A percentile compares a stretch with the other conserved stretches of the same genome.
Evolutionary conservation across 768 basidiomycete species (phyloP).

Genomic region (Boletus reticulatus): DNA sequence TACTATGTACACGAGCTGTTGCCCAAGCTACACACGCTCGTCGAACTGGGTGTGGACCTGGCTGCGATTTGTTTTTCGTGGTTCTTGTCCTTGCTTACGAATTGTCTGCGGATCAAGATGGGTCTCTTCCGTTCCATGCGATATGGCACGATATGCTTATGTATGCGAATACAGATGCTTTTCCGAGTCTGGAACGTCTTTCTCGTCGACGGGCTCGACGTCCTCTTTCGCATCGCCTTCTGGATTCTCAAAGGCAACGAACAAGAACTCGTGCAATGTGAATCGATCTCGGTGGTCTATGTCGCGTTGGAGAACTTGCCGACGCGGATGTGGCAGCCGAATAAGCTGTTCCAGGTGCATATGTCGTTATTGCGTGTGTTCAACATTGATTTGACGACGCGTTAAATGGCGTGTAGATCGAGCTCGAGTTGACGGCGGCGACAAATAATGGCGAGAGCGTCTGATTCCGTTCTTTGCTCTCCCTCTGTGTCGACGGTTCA

Average conservation of each 20-base stretch:
- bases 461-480: slow-evolving; percentile 43
- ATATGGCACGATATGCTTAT: not conserved
- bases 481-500: slow-evolving; percentile 40
- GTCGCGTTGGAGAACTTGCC: slow-evolving; percentile 87
- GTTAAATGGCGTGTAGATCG: slow-evolving; percentile 37
- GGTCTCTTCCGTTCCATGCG: slow-evolving; percentile 8
- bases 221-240: slow-evolving; percentile 87
- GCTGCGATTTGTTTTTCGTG: slow-evolving; percentile 97
- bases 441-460: no score
- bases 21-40: slow-evolving; percentile 70
- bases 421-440: slow-evolving; percentile 52
- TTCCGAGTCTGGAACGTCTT: slow-evolving; percentile 97
- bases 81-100: slow-evolving; percentile 96
- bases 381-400: not conserved
- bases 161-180: slow-evolving; percentile 58
- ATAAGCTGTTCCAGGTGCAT: slow-evolving; percentile 80
- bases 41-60: slow-evolving; percentile 82
- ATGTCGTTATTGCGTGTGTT: not conserved
- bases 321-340: slow-evolving; percentile 91
- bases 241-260: slow-evolving; percentile 84
- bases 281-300: slow-evolving; percentile 87
- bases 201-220: slow-evolving; percentile 88
- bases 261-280: slow-evolving; percentile 76
- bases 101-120: slow-evolving; percentile 93
- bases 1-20: slow-evolving; percentile 80